A percentile compares a stretch with the other conserved stretches of the same genome.
Conservation (phyloP, 495 filamentous ascomycete genomes). For the Podospora bellae-mahoneyi region DNA sequence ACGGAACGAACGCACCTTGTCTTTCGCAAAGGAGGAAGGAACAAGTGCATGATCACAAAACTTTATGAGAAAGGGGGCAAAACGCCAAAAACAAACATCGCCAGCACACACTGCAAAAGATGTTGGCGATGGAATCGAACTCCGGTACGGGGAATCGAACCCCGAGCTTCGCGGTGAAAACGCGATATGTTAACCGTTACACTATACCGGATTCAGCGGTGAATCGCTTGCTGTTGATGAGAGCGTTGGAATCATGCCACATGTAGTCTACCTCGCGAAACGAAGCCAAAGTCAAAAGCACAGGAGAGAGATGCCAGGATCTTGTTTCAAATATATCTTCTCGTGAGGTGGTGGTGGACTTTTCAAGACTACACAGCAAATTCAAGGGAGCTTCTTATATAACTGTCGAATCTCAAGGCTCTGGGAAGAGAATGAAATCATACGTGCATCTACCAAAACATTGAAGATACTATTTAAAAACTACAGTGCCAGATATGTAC, state of each 20-base stretch:
- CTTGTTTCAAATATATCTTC: no score
- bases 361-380: no score
- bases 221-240: background rate
- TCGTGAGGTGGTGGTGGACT: no score
- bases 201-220: conserved; percentile 40
- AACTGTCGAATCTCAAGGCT: no score
- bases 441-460: no score
- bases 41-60: background rate
- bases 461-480: no score
- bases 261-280: background rate
- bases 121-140: conserved; percentile 9
- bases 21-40: background rate
- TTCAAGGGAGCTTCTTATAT: no score
- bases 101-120: no score
- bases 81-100: no score
- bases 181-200: conserved; percentile 50
- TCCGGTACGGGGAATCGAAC: conserved; percentile 53
- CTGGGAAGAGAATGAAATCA: no score
- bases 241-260: background rate
- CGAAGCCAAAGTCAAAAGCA: background rate
- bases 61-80: no score
- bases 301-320: background rate
- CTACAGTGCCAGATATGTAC: no score
- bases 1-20: background rate
- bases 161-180: conserved; percentile 52